Conservation (phyloP, 495 filamentous ascomycete genomes). For the Hyaloscypha hepaticicola region DNA sequence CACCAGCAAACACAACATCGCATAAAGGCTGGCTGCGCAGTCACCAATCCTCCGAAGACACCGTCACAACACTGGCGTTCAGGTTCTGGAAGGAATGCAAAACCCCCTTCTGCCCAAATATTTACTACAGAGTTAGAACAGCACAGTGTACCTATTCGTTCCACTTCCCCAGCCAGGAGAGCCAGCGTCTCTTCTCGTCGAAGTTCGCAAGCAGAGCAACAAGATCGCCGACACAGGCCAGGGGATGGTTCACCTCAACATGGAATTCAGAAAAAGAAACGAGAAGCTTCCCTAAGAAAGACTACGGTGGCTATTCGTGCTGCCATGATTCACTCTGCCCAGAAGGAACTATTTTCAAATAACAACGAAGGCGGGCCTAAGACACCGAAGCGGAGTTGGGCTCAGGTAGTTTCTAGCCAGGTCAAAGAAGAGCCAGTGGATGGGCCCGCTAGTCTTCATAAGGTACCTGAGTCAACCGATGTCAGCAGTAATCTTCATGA, state of each 20-base stretch:
- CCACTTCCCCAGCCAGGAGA: neutral
- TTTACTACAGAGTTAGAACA: neutral
- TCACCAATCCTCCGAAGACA: neutral
- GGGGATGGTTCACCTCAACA: neutral
- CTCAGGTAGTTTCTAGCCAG: neutral
- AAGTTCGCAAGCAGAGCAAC: neutral
- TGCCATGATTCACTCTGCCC: neutral
- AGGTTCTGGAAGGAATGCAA: neutral
- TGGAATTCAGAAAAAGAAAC: neutral
- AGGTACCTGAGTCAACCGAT: neutral
- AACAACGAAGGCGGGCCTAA: neutral
- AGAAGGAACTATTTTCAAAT: neutral
- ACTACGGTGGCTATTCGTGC: neutral
- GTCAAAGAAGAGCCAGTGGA: neutral
- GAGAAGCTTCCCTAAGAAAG: neutral
- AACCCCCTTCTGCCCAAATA: neutral
- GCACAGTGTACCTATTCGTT: neutral
- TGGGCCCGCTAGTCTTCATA: neutral
- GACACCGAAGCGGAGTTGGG: neutral
- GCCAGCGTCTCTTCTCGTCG: neutral
- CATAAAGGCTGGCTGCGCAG: neutral
- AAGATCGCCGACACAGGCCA: neutral
- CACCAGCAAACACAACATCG: neutral
- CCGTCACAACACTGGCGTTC: neutral
- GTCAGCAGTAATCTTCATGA: no score